phyloP scores from a whole-genome alignment of 257 asterid species.

The Nicotiana paniculata region DNA sequence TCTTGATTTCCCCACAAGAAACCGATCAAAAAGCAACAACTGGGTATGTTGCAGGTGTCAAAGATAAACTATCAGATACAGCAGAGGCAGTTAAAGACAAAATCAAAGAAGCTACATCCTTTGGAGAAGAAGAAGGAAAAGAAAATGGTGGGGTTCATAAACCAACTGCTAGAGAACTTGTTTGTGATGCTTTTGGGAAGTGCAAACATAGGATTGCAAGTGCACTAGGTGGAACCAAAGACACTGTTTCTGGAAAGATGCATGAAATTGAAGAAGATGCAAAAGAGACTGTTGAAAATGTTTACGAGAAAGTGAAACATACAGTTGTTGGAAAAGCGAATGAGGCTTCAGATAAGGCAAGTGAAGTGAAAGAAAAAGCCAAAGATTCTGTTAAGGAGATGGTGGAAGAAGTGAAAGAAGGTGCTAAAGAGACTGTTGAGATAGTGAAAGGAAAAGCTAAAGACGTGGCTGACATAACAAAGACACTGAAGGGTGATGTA shows the following conservation, averaged over 20 bases:
- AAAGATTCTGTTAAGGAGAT: constrained; percentile 9
- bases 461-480: neutral
- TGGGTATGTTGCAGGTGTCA: neutral
- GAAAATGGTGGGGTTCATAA: neutral
- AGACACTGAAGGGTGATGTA: constrained; percentile 10
- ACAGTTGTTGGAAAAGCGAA: neutral
- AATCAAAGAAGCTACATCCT: neutral
- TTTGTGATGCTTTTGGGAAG: constrained; percentile 35
- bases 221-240: constrained; percentile 22
- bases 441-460: neutral
- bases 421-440: constrained; percentile 1
- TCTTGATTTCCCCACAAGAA: constrained; percentile 29
- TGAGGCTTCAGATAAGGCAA: constrained; percentile 11
- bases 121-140: neutral
- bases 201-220: constrained; percentile 28
- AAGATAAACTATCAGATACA: constrained; percentile 6
- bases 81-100: constrained; percentile 11
- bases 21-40: neutral
- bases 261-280: constrained; percentile 27
- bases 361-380: constrained; percentile 16
- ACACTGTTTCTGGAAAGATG: constrained; percentile 15
- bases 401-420: constrained; percentile 14
- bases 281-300: neutral
- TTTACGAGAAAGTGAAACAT: neutral
- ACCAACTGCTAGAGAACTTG: constrained; percentile 16